Conservation (phyloP, 192 early-diverging fungal genomes). For the Rhizoclosmatium globosum region DNA sequence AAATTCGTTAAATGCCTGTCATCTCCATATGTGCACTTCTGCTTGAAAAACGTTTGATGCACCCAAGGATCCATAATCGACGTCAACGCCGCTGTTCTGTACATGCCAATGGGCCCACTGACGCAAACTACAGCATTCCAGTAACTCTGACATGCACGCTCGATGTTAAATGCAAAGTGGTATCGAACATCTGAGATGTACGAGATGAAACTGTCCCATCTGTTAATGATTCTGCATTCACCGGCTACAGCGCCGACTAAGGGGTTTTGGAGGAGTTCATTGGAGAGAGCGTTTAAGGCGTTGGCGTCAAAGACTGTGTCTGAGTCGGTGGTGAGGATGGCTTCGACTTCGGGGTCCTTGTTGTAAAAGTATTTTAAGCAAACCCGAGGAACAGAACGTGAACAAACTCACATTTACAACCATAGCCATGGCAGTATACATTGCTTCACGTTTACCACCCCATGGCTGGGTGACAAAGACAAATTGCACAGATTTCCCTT, state of each 20-base stretch:
- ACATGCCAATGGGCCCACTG: slow-evolving; percentile 71
- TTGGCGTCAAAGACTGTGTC: slow-evolving; percentile 66
- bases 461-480: slow-evolving; percentile 16
- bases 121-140: slow-evolving; percentile 68
- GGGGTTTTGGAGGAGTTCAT: slow-evolving; percentile 53
- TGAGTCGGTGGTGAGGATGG: slow-evolving; percentile 69
- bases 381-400: neutral
- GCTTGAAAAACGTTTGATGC: slow-evolving; percentile 61
- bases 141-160: slow-evolving; percentile 68
- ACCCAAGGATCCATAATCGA: slow-evolving; percentile 66
- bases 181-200: slow-evolving; percentile 70
- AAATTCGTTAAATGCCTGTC: slow-evolving; percentile 70
- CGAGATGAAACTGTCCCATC: slow-evolving; percentile 56
- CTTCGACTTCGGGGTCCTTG: slow-evolving; percentile 43
- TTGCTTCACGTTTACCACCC: slow-evolving; percentile 43
- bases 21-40: slow-evolving; percentile 71
- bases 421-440: slow-evolving; percentile 23
- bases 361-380: neutral
- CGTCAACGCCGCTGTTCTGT: slow-evolving; percentile 54
- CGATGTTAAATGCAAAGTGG: slow-evolving; percentile 74
- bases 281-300: slow-evolving; percentile 56
- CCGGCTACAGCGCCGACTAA: slow-evolving; percentile 64
- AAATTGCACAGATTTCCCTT: neutral
- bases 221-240: slow-evolving; percentile 65
- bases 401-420: neutral